Base-by-base conservation (phyloP, 768 basidiomycete species). In the Lyophyllum decastes region DNA sequence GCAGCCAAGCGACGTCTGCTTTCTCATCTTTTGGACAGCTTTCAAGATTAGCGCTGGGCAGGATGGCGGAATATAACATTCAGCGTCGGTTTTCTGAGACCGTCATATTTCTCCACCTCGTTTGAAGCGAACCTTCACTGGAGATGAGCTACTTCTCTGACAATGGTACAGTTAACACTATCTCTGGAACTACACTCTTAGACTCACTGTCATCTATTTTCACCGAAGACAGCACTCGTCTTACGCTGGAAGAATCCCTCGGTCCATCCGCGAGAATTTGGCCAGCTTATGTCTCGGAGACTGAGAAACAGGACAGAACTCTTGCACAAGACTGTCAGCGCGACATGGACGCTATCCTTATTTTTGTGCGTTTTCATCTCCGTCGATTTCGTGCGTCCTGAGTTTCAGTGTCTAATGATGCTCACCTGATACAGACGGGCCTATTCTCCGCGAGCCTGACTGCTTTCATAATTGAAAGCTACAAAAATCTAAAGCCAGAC, bases 361-460 rank as follows among this genome's bases (percentile, higher is more conserved):
- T 66, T 19, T 66, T 64, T 40, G 62, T 66, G 41, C 35, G 65
- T 38, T 38, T 61, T 2, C 11, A 44, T 33, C 12, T 40, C 17
- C 14, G 26, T 2, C 24, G 25, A 45, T 41, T 9, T 10, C 61
- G 33, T 35, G 14, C 50, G 11, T 25, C 8, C 22, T 22, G 7
- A 19, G 12, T 46, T 7, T 34, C 8, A 17, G 35, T 12, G 16
- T 11, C 35, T 38, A 38, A 38, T 17, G 6, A 17, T 38, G 35
- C 16, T 11, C 16, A 38, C 35, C 4, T 16, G 11, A 17, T 38
- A 8, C 35, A 69, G 68, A 55, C 68, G 6, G 66, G 63, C 53
- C 46, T 69, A 17, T 69, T 67, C 43, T 66, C 69, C 4, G 66
- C 67, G n/a, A 54, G 52, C 19, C 33, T 68, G 21, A 67, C 69